Evolutionary conservation across 2,329 filamentous ascomycete genomes (phyloP).

Genomic region (Fusarium sp.): DNA sequence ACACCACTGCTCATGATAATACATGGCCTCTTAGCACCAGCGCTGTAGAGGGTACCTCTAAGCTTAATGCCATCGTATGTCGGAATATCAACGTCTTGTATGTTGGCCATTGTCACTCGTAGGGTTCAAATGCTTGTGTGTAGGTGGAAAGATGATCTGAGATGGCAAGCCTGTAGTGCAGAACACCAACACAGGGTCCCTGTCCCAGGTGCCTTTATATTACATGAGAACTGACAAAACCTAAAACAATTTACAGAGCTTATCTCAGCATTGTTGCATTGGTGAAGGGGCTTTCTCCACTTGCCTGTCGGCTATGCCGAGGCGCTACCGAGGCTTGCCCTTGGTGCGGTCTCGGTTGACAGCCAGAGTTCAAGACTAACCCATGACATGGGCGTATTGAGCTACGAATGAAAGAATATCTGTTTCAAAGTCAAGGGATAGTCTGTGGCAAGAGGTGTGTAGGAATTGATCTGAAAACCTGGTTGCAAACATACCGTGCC

Average conservation of each 20-base stretch:
- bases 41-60: neutral
- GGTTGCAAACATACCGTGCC: neutral
- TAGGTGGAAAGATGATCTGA: neutral
- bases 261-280: neutral
- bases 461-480: neutral
- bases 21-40: neutral
- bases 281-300: neutral
- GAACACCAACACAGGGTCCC: neutral
- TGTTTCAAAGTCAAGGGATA: neutral
- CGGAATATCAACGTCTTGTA: neutral
- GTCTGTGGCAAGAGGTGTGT: neutral
- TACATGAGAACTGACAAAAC: neutral
- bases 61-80: constrained; percentile 1
- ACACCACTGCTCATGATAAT: constrained; percentile 2
- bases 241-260: neutral
- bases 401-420: neutral
- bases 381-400: neutral
- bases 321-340: neutral
- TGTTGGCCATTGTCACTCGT: neutral
- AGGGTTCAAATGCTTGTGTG: neutral
- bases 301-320: neutral
- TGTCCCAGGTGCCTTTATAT: neutral
- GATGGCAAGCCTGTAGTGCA: neutral
- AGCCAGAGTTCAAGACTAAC: neutral
- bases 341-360: neutral